Percentiles rank a stretch among this genome's conserved stretches.
These are phyloP conservation scores for Murraya koenigii DNA, from an alignment of 345 rosid species.

Conservation along the genomic window DNA sequence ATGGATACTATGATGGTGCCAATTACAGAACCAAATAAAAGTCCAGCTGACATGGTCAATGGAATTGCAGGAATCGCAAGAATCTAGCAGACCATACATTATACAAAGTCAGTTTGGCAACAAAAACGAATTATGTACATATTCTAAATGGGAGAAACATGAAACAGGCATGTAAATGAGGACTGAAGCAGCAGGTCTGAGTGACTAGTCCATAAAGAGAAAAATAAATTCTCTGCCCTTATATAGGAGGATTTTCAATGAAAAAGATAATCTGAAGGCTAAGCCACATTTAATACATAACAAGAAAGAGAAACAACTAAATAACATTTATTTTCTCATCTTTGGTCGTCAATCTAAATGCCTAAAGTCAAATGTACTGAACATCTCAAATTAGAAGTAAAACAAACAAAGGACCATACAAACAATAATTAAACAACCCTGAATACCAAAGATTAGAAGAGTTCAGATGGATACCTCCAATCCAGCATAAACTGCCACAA, in stretches of 20 bases:
- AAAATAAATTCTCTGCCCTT: background rate
- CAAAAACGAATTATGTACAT: background rate
- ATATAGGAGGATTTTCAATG: background rate
- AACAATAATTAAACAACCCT: background rate
- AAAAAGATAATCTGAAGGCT: background rate
- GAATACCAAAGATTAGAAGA: conserved; percentile 1
- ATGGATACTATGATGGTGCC: conserved; percentile 97
- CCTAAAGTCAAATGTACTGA: background rate
- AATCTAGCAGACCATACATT: conserved; percentile 41
- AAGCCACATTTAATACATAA: background rate
- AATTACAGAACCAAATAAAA: conserved; percentile 80
- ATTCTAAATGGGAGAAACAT: background rate
- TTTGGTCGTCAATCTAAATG: background rate
- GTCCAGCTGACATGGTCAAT: conserved; percentile 98
- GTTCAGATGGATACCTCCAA: conserved; percentile 60
- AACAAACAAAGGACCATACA: background rate
- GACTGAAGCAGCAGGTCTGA: background rate
- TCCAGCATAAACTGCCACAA: conserved; percentile 91
- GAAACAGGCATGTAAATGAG: background rate
- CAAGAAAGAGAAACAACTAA: background rate
- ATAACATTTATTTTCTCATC: background rate
- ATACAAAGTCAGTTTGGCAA: conserved; percentile 15
- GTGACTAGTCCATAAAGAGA: background rate
- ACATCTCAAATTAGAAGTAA: background rate
- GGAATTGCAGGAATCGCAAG: conserved; percentile 97